A percentile compares a stretch with the other conserved stretches of the same genome.
Evolutionary conservation across 2,329 filamentous ascomycete species (phyloP).

Genomic region (Claviceps paspali): DNA sequence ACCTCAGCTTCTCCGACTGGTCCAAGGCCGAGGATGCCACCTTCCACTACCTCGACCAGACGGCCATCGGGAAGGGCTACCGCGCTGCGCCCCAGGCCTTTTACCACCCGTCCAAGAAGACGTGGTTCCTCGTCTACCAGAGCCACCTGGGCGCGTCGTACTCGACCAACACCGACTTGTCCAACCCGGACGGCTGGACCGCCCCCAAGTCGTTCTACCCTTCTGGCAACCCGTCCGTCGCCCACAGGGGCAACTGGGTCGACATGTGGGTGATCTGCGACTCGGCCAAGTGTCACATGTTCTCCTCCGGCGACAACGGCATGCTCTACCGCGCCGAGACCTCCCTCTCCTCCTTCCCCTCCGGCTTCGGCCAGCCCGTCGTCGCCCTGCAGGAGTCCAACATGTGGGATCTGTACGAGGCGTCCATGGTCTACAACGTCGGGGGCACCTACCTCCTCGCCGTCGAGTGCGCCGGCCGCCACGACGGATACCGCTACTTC

Average conservation of each 20-base stretch:
- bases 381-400: constrained; percentile 35
- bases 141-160: neutral
- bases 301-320: constrained; percentile 53
- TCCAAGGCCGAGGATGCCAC: constrained; percentile 6
- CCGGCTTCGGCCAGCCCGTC: constrained; percentile 38
- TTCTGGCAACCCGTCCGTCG: neutral
- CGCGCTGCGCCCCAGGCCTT: neutral
- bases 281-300: constrained; percentile 45
- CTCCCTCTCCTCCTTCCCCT: constrained; percentile 46
- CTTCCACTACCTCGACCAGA: neutral
- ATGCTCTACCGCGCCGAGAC: constrained; percentile 49
- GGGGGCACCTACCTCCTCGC: constrained; percentile 49
- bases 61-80: neutral
- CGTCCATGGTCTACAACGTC: constrained; percentile 50
- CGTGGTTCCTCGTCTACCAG: constrained; percentile 2
- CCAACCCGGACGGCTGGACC: neutral
- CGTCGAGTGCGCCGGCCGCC: constrained; percentile 46
- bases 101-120: neutral
- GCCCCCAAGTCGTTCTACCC: neutral
- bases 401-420: constrained; percentile 45
- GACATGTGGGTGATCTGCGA: constrained; percentile 52
- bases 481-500: constrained; percentile 42
- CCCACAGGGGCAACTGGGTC: constrained; percentile 31
- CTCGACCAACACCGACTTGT: constrained; percentile 3
- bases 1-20: constrained; percentile 41